Base-by-base conservation (phyloP, 148 eudicot species). In the Cornus kousa region DNA sequence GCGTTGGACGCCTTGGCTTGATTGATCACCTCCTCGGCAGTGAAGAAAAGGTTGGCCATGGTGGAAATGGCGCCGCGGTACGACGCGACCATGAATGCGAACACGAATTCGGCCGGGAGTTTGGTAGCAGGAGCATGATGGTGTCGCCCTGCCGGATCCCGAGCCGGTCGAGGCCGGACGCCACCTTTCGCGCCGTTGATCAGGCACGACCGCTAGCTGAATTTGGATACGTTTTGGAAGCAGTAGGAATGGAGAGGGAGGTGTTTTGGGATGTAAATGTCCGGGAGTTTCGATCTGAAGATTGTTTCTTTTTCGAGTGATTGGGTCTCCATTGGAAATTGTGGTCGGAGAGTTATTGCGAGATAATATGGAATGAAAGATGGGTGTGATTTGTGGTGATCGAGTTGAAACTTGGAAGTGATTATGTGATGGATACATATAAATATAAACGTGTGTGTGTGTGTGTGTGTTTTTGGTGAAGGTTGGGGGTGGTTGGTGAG, bases 41-140 rank as follows among this genome's bases (percentile, higher is more conserved):
- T 89, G 67, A 87, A 89, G 60, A 79, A 85, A 1, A 89, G 88
- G 64, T 89, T 89, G 4, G 91, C 91, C 85, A 81, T 89, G 13
- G 91, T 89, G 13, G 85, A 71, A 5, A 74, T 23, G 32, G 88
- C 89, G 53, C 91, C 91, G 13, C 67, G 81, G 23, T 72, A 81
- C 10, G 89, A 87, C 0, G 91, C 91, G 12, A 87, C 91, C 24
- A 89, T 82, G 78, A 89, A 89, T 0, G 91, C 83, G 74, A 79
- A 85, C 2, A 85, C 84, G 74, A 82, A 89, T 19, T 89, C n/a
- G n/a, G n/a, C 88, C 2, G 87, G 85, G 81, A 81, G 75, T 89
- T 89, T 0, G 85, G 91, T 19, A 89, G 78, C 28, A 89, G 50
- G 14, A 89, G 64, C 91, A 89, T 85, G 82, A 89, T 81, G 4